Evolutionary conservation across 2,329 filamentous ascomycete species (phyloP).

Genomic region (Hymenoscyphus repandus): DNA sequence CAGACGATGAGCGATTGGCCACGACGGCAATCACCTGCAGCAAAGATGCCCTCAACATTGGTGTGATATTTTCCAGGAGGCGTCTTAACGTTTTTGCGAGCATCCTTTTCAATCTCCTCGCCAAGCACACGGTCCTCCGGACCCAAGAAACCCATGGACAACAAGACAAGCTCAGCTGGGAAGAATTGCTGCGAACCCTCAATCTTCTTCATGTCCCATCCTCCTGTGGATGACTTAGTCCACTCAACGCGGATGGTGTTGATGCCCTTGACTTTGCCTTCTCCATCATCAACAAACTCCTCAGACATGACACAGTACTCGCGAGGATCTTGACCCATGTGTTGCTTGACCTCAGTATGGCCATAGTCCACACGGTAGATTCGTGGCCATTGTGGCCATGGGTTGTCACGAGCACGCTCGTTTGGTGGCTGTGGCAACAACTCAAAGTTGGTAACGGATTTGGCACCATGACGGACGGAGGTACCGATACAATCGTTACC

Average conservation of each 20-base stretch:
- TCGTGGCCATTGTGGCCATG: constrained; percentile 97
- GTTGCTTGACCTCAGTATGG: constrained; percentile 90
- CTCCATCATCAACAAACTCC: constrained; percentile 87
- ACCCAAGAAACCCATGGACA: constrained; percentile 97
- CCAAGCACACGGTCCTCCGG: constrained; percentile 85
- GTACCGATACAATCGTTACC: constrained; percentile 98
- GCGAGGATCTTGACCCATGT: constrained; percentile 92
- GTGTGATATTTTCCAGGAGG: constrained; percentile 81
- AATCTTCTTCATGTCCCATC: constrained; percentile 98
- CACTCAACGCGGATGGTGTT: constrained; percentile 94
- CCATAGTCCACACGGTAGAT: constrained; percentile 99
- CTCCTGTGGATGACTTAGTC: constrained; percentile 82
- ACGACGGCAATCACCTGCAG: constrained; percentile 89
- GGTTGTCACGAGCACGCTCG: constrained; percentile 88
- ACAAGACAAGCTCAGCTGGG: constrained; percentile 86
- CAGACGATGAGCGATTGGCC: constrained; percentile 96
- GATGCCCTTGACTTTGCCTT: constrained; percentile 87
- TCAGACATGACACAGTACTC: constrained; percentile 99
- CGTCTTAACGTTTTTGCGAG: constrained; percentile 95
- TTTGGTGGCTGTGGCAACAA: constrained; percentile 86
- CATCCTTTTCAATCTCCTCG: constrained; percentile 84
- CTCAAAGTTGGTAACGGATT: constrained; percentile 95
- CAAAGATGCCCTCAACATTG: constrained; percentile 83
- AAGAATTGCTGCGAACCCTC: constrained; percentile 94
- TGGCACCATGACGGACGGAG: constrained; percentile 89